Percentiles rank a stretch among this genome's conserved stretches.
Conservation (phyloP, 2,329 filamentous ascomycete genomes). For the Zymoseptoria crescenta region DNA sequence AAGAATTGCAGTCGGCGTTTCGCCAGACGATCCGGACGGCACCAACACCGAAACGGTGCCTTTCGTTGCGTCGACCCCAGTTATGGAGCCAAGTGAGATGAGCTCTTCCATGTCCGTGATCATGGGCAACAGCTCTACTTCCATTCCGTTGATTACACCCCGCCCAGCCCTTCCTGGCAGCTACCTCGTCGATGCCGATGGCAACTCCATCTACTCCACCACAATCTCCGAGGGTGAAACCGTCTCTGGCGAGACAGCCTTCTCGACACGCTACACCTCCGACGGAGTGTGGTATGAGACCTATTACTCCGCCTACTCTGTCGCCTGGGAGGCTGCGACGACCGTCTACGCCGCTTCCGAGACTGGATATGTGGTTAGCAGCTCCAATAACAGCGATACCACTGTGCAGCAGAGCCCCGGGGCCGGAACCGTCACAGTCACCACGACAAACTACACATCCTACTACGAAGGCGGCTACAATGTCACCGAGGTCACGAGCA, state of each 20-base stretch:
- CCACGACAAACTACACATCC: slow-evolving; percentile 13
- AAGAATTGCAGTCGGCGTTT: slow-evolving; percentile 22
- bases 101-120: slow-evolving; percentile 23
- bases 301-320: slow-evolving; percentile 24
- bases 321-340: slow-evolving; percentile 24
- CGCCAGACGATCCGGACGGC: slow-evolving; percentile 11
- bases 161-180: slow-evolving; percentile 14
- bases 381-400: slow-evolving; percentile 9
- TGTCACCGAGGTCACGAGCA: slow-evolving; percentile 18
- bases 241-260: slow-evolving; percentile 24
- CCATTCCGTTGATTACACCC: slow-evolving; percentile 25
- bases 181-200: slow-evolving; percentile 14
- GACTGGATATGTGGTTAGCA: slow-evolving; percentile 14
- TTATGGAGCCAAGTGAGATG: slow-evolving; percentile 11
- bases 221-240: slow-evolving; percentile 26
- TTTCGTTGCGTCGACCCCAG: slow-evolving; percentile 14
- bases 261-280: slow-evolving; percentile 20
- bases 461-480: slow-evolving; percentile 13
- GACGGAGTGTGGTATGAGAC: slow-evolving; percentile 24
- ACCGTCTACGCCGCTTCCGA: slow-evolving; percentile 20
- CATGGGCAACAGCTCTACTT: slow-evolving; percentile 23
- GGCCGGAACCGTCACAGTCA: slow-evolving; percentile 15
- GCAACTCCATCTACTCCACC: slow-evolving; percentile 21
- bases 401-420: slow-evolving; percentile 7
- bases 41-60: slow-evolving; percentile 21